Evolutionary conservation across 2,329 filamentous ascomycete genomes (phyloP).

Genomic region (Penicillium brasilianum): DNA sequence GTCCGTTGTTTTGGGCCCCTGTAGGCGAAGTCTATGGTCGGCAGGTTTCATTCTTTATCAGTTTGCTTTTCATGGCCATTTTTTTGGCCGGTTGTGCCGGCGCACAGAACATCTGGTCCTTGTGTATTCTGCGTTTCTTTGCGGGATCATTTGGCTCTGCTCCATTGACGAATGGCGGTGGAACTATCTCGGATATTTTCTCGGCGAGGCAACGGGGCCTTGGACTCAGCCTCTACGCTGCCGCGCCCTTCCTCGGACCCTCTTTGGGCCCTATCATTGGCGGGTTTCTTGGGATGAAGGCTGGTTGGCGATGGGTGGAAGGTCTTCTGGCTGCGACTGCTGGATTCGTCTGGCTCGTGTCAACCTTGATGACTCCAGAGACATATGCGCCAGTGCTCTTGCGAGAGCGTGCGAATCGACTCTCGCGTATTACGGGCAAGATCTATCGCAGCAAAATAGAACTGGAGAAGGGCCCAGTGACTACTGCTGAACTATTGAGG

Average conservation of each 20-base stretch:
- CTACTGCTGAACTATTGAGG: neutral
- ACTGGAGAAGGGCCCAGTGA: slow-evolving; percentile 1
- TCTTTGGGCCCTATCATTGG: slow-evolving; percentile 17
- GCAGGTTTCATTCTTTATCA: slow-evolving; percentile 14
- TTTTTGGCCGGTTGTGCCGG: slow-evolving; percentile 14
- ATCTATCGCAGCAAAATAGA: slow-evolving; percentile 8
- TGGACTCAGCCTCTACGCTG: slow-evolving; percentile 10
- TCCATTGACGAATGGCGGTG: slow-evolving; percentile 12
- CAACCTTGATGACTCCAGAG: slow-evolving; percentile 14
- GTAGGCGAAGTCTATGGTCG: slow-evolving; percentile 12
- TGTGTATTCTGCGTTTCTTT: slow-evolving; percentile 15
- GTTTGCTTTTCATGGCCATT: slow-evolving; percentile 1
- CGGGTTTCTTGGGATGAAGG: slow-evolving; percentile 13
- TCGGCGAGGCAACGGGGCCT: slow-evolving; percentile 12
- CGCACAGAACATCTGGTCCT: slow-evolving; percentile 13
- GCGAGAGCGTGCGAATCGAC: neutral
- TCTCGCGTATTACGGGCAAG: slow-evolving; percentile 2
- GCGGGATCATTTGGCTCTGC: slow-evolving; percentile 10
- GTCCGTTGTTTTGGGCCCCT: slow-evolving; percentile 13
- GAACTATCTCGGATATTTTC: slow-evolving; percentile 15
- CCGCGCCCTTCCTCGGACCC: slow-evolving; percentile 11
- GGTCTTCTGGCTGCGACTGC: slow-evolving; percentile 10
- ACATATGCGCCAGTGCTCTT: slow-evolving; percentile 19
- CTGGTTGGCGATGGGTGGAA: slow-evolving; percentile 17
- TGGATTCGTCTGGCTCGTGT: slow-evolving; percentile 10